These are phyloP conservation scores for Trichoderma arundinaceum DNA, from an alignment of 2,329 filamentous ascomycete genomes.

Conservation along the genomic window DNA sequence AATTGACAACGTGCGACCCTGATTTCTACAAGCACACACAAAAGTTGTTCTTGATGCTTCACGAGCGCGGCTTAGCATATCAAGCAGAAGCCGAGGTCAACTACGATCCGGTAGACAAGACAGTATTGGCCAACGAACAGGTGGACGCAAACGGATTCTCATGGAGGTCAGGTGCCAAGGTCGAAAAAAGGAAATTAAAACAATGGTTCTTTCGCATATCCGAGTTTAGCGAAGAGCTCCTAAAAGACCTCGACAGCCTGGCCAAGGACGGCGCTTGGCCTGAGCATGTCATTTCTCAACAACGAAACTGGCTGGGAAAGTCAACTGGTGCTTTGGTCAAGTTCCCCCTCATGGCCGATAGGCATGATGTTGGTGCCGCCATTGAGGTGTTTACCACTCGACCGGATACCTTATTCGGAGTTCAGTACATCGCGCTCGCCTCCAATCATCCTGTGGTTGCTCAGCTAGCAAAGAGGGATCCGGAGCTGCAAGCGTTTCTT, in stretches of 20 bases:
- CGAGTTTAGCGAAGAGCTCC: slow-evolving; percentile 72
- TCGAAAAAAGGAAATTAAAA: slow-evolving; percentile 77
- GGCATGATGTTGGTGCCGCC: slow-evolving; percentile 49
- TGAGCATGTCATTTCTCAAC: slow-evolving; percentile 80
- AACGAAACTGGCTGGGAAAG: slow-evolving; percentile 86
- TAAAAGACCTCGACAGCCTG: slow-evolving; percentile 72
- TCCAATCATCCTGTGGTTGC: slow-evolving; percentile 72
- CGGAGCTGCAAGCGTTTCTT: slow-evolving; percentile 70
- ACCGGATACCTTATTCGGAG: slow-evolving; percentile 85
- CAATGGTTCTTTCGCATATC: slow-evolving; percentile 94
- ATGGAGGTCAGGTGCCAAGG: slow-evolving; percentile 85
- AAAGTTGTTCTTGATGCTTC: slow-evolving; percentile 78
- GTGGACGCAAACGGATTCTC: slow-evolving; percentile 85
- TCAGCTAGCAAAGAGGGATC: slow-evolving; percentile 63
- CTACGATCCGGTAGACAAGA: slow-evolving; percentile 88
- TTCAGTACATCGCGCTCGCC: slow-evolving; percentile 82
- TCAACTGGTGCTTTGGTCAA: slow-evolving; percentile 74
- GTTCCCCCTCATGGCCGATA: slow-evolving; percentile 64
- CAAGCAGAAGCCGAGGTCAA: slow-evolving; percentile 85
- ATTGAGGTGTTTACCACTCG: slow-evolving; percentile 84
- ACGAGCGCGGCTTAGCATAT: slow-evolving; percentile 77
- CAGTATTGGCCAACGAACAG: slow-evolving; percentile 90
- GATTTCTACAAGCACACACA: slow-evolving; percentile 91
- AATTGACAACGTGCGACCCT: slow-evolving; percentile 83
- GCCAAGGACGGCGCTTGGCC: slow-evolving; percentile 73